phyloP scores from a whole-genome alignment of 2,329 filamentous ascomycete species.

The Cytospora schulzeri region DNA sequence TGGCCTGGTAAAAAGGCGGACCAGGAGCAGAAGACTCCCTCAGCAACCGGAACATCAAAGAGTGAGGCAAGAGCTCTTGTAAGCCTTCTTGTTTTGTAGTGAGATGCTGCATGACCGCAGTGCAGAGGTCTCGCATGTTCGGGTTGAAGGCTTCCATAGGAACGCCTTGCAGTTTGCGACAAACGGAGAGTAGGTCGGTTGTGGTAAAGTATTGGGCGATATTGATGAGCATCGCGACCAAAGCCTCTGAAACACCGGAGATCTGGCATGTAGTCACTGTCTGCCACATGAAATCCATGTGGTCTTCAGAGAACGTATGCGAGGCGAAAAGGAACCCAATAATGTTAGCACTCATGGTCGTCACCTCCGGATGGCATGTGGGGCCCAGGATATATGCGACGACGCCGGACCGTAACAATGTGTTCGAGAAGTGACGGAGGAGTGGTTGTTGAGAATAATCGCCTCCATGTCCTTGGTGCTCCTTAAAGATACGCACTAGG shows the following conservation, averaged over 20 bases:
- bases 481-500: slow-evolving; percentile 68
- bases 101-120: slow-evolving; percentile 55
- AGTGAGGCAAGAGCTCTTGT: slow-evolving; percentile 37
- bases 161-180: slow-evolving; percentile 67
- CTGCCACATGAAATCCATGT: slow-evolving; percentile 83
- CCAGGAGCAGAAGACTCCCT: slow-evolving; percentile 67
- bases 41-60: slow-evolving; percentile 66
- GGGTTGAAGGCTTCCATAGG: slow-evolving; percentile 65
- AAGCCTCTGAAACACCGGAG: slow-evolving; percentile 78
- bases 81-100: slow-evolving; percentile 40
- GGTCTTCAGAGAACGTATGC: slow-evolving; percentile 66
- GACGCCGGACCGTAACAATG: slow-evolving; percentile 70
- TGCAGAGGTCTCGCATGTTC: slow-evolving; percentile 64
- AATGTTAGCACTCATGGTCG: slow-evolving; percentile 78
- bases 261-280: slow-evolving; percentile 82
- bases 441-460: slow-evolving; percentile 46
- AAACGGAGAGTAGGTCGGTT: slow-evolving; percentile 63
- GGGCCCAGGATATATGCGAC: slow-evolving; percentile 87
- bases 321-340: slow-evolving; percentile 86
- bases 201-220: slow-evolving; percentile 53
- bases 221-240: slow-evolving; percentile 64
- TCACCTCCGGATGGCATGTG: slow-evolving; percentile 90
- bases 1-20: slow-evolving; percentile 41
- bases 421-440: slow-evolving; percentile 68
- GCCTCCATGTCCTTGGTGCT: slow-evolving; percentile 50